Conservation (phyloP, 495 filamentous ascomycete genomes). For the Tuber indicum region DNA sequence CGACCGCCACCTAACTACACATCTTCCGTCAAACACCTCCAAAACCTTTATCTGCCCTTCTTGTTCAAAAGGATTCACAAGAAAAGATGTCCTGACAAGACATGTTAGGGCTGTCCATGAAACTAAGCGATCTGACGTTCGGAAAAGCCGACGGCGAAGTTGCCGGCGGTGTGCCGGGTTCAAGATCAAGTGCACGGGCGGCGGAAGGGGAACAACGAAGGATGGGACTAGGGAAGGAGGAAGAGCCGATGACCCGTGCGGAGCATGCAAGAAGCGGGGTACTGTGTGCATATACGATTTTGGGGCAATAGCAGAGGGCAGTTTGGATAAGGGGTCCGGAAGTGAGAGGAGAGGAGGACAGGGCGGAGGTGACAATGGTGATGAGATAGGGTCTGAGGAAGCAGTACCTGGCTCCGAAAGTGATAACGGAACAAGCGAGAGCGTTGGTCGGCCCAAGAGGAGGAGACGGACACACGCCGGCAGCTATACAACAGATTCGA, state of each 20-base stretch:
- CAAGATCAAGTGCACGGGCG: constrained; percentile 42
- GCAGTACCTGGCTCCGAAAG: constrained; percentile 22
- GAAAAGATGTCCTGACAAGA: constrained; percentile 41
- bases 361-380: constrained; percentile 18
- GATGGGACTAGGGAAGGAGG: constrained; percentile 35
- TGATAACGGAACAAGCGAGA: constrained; percentile 10
- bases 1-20: constrained; percentile 40
- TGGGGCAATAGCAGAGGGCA: constrained; percentile 24
- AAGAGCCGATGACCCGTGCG: constrained; percentile 39
- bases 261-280: constrained; percentile 40
- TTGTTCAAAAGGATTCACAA: constrained; percentile 40
- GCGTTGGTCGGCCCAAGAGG: constrained; percentile 26
- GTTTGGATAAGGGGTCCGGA: constrained; percentile 16
- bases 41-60: constrained; percentile 40
- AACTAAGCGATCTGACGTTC: constrained; percentile 38
- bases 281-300: constrained; percentile 42
- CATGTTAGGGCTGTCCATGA: constrained; percentile 42
- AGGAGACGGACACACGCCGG: constrained; percentile 28
- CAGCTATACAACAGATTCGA: constrained; percentile 20
- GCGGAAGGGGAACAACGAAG: constrained; percentile 32
- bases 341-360: constrained; percentile 19
- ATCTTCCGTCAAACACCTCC: constrained; percentile 39
- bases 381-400: constrained; percentile 34
- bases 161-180: constrained; percentile 40
- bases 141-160: constrained; percentile 40